Conservation (phyloP, 1,139 yeast genomes). For the Blastobotrys petasosporus region DNA sequence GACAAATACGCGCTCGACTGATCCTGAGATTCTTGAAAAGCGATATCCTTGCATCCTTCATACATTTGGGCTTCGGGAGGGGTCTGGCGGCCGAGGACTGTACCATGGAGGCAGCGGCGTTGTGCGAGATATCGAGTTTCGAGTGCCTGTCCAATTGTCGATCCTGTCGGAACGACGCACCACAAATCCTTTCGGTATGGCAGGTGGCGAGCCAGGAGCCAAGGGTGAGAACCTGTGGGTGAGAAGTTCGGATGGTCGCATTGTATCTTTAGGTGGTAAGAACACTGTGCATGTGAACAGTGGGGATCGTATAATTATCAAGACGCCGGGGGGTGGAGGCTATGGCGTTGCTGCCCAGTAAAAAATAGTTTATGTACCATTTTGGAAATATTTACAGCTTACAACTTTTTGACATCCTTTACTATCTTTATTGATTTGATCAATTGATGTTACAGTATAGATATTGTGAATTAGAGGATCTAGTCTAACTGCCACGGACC, state of each 20-base stretch:
- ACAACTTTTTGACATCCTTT: too few species aligned
- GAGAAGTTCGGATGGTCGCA: conserved; percentile 24
- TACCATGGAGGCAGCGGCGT: conserved; percentile 59
- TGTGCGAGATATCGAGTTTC: conserved; percentile 55
- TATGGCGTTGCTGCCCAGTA: conserved; percentile 24
- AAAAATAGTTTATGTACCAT: too few species aligned
- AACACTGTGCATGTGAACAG: conserved; percentile 44
- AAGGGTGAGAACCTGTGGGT: conserved; percentile 57
- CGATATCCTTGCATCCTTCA: conserved; percentile 59
- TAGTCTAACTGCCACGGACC: too few species aligned
- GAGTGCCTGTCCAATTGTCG: conserved; percentile 50
- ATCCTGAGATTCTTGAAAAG: conserved; percentile 60
- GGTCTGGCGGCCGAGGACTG: conserved; percentile 55
- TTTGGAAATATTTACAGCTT: too few species aligned
- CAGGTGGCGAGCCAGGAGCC: conserved; percentile 55
- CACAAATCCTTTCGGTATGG: conserved; percentile 53
- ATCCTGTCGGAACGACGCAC: conserved; percentile 58
- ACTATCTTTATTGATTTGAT: too few species aligned
- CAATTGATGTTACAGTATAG: too few species aligned
- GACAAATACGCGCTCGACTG: conserved; percentile 69
- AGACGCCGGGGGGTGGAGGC: conserved; percentile 47
- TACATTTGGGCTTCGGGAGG: conserved; percentile 47
- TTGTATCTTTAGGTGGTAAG: conserved; percentile 52
- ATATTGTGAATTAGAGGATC: too few species aligned
- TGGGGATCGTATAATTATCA: conserved; percentile 52